Conservation (phyloP, 1,284 basidiomycete genomes). For the Jaminaea rosea region DNA sequence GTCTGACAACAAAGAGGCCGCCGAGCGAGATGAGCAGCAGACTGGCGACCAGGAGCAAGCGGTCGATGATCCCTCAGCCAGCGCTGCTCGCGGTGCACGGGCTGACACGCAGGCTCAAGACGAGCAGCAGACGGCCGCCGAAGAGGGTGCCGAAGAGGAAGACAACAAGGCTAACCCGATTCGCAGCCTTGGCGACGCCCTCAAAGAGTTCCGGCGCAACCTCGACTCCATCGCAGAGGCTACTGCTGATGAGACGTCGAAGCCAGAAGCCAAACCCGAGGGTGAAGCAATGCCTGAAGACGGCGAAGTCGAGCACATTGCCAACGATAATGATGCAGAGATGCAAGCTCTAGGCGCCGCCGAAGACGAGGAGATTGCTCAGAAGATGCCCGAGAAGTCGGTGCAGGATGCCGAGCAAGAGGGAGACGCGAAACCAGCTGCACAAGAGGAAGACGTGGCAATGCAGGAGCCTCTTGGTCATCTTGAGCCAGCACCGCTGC, state of each 20-base stretch:
- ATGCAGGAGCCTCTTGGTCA: conserved; percentile 1
- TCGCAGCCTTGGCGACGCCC: conserved; percentile 74
- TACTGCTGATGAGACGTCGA: conserved; percentile 47
- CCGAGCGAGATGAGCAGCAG: too few species aligned
- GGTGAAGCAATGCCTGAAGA: conserved; percentile 50
- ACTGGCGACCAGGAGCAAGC: conserved; percentile 34
- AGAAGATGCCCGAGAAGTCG: conserved; percentile 55
- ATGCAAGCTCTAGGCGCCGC: conserved; percentile 86
- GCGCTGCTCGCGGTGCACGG: conserved; percentile 4
- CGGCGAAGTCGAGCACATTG: conserved; percentile 68
- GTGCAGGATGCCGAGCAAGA: conserved; percentile 18
- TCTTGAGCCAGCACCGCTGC: background rate
- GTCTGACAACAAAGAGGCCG: conserved; percentile 1
- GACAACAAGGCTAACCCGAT: conserved; percentile 54
- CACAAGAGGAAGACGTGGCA: conserved; percentile 43
- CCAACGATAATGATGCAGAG: conserved; percentile 60
- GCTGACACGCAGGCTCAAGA: conserved; percentile 1
- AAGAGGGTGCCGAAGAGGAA: conserved; percentile 11
- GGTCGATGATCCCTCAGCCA: conserved; percentile 26
- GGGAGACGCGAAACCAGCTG: conserved; percentile 7
- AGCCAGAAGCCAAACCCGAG: conserved; percentile 49
- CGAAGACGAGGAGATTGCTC: conserved; percentile 58
- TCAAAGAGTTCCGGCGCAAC: conserved; percentile 72
- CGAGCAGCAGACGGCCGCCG: conserved; percentile 3
- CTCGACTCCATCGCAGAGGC: conserved; percentile 71